Conservation (phyloP, 148 eudicot species). For the Vaccinium macrocarpon region DNA sequence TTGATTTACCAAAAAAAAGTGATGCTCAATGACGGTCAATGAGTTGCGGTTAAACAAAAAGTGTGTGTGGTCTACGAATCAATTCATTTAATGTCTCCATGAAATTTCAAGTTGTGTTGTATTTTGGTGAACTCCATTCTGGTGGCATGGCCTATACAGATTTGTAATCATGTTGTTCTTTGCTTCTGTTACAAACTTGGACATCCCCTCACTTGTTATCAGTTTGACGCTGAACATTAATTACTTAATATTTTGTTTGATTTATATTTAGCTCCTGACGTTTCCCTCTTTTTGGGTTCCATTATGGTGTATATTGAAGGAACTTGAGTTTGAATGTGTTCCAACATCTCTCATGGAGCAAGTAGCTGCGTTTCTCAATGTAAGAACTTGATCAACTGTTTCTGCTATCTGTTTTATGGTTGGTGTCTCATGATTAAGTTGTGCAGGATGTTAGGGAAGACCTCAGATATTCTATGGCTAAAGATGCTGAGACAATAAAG, state of each 20-base stretch:
- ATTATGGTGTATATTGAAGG: conserved; percentile 20
- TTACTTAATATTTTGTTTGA: neutral
- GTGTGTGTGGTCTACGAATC: neutral
- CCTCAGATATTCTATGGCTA: conserved; percentile 91
- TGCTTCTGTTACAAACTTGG: neutral
- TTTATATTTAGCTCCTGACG: neutral
- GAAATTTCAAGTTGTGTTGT: neutral
- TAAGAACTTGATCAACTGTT: conserved; percentile 39
- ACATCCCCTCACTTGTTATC: neutral
- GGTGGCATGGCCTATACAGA: neutral
- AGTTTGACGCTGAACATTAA: neutral
- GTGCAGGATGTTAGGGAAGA: conserved; percentile 85
- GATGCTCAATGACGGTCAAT: neutral
- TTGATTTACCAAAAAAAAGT: neutral
- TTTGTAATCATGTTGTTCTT: neutral
- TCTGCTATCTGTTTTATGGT: conserved; percentile 21
- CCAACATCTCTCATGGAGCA: conserved; percentile 82
- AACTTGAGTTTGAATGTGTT: conserved; percentile 82
- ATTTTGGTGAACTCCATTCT: neutral
- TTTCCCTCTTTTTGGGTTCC: neutral
- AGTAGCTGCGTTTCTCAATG: conserved; percentile 73
- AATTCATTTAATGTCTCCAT: neutral
- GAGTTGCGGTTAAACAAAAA: neutral
- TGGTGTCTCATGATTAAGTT: conserved; percentile 27
- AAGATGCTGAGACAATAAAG: conserved; percentile 74